Evolutionary conservation across 495 filamentous ascomycete genomes (phyloP).

Genomic region (Astrothelium subdiscretum): DNA sequence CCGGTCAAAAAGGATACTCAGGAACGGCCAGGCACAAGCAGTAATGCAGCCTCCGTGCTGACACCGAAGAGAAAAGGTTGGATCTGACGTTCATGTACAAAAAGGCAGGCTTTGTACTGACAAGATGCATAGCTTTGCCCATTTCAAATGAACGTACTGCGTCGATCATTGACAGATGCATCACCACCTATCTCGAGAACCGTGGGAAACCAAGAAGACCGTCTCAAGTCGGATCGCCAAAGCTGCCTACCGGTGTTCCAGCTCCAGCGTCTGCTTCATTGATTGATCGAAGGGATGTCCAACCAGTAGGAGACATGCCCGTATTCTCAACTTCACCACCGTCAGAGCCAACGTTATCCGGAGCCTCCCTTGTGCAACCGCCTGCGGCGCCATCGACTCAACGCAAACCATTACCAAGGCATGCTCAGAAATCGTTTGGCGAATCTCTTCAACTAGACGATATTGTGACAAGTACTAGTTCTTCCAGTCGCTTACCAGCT

Average conservation of each 20-base stretch:
- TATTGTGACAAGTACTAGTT: not conserved
- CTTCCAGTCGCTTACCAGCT: constrained; percentile 4
- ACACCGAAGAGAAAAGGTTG: constrained; percentile 8
- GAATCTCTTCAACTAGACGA: not conserved
- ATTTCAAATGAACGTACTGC: constrained; percentile 31
- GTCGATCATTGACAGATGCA: constrained; percentile 41
- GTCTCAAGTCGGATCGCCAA: not conserved
- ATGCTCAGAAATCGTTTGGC: not conserved
- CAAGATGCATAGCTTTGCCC: constrained; percentile 14
- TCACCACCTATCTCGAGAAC: not conserved
- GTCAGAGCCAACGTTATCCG: not conserved
- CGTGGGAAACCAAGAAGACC: not conserved
- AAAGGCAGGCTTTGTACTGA: constrained; percentile 29
- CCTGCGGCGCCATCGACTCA: not conserved
- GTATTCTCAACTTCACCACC: not conserved
- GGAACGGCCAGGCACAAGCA: not conserved
- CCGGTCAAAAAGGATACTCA: not conserved
- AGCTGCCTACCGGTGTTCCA: not conserved
- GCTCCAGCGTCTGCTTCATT: not conserved
- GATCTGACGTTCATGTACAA: not conserved
- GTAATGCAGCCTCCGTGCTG: not conserved
- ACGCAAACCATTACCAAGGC: not conserved
- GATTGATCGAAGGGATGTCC: not conserved
- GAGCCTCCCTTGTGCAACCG: not conserved
- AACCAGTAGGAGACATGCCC: not conserved